Evolutionary conservation across 495 filamentous ascomycete species (phyloP), one percentile per base, ranked within the genome.

Genomic region (Tuber melanosporum): DNA sequence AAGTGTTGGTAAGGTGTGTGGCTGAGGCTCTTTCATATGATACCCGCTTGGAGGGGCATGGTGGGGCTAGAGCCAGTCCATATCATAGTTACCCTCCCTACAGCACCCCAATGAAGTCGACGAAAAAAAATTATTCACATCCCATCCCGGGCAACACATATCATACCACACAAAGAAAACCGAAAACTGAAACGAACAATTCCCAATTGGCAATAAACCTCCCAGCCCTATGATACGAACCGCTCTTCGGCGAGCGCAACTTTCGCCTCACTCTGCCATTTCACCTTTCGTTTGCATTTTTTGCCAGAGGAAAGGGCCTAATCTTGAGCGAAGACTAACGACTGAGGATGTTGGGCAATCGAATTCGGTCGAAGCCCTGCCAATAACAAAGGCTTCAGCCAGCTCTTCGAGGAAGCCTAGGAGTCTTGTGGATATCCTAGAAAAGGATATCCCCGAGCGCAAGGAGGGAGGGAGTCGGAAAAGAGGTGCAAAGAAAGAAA

Each of bases 191-290:
- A 10, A 14, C n/a, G 26, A 62, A 62, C 26, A 62, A 36, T 36
- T 7, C 57, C 14, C 57, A 66, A 66, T 66, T 66, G 57, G 26
- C 26, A 17, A 32, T 14, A 66, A 66, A 66, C 5, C 26, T 19
- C 77, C 79, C 76, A 73, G 72, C 71, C 77, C 71, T 74, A 81
- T 82, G 84, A 81, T 85, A 71, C 77, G 66, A 49, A 83, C 80
- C 80, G 74, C 72, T 82, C 78, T 84, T 77, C 80, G 75, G 47
- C 70, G 78, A 73, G 73, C 74, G 46, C 79, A 77, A 73, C 75
- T 81, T 76, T 74, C 73, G 75, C 76, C 77, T 73, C 73, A 78
- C 73, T 74, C 76, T 47, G 77, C 71, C 71, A 73, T 74, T 72
- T 74, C 47, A 49, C 79, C 78, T 71, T 76, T 79, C 73, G 73